Base-by-base conservation (phyloP, 2,329 filamentous ascomycete species). In the Thelonectria blattea region DNA sequence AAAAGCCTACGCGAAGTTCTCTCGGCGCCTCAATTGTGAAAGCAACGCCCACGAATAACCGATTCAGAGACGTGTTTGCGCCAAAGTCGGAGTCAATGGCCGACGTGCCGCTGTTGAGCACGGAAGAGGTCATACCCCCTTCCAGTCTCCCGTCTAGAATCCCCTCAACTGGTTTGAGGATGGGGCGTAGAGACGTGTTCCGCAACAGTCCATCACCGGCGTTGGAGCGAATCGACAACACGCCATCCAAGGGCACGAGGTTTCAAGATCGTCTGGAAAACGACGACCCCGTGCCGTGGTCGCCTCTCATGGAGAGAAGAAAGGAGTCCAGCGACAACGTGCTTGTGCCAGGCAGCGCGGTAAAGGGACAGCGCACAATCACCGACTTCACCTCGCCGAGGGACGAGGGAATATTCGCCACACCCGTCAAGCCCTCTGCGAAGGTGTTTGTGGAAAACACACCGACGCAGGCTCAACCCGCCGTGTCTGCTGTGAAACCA, bases 41-140 rank as follows among this genome's bases (percentile, higher is more conserved):
- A 70, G 85, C 85, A 5, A 88, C 85, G 0, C 85, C 85, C 1
- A 79, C 80, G 30, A 84, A 81, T 63, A 80, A 79, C 49, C 80
- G 85, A 8, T 86, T 84, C 75, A 82, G 74, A 57, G 81, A 87
- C 64, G 79, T 79, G 2, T 73, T 85, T 61, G 73, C 76, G 43
- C 58, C 66, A 41, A 71, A 76, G 48, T 49, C 67, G 30, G 70
- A 73, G 32, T 63, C 61, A 14, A 34, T 64, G 39, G 61, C 54
- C 2, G 70, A 69, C 7, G 58, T 65, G 3, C 62, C 65, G 10
- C 27, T 70, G 17, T 63, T 66, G 24, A 66, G 63, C 49, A 67
- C 64, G 5, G 73, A 73, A 34, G 73, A 77, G 10, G 39, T 71
- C 46, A 73, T 77, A 27, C 75, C 75, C 5, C 77, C 76, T 3